These are phyloP conservation scores for Lodderomyces pseudojiufengensis DNA, from an alignment of 1,139 yeast genomes.

Conservation along the genomic window DNA sequence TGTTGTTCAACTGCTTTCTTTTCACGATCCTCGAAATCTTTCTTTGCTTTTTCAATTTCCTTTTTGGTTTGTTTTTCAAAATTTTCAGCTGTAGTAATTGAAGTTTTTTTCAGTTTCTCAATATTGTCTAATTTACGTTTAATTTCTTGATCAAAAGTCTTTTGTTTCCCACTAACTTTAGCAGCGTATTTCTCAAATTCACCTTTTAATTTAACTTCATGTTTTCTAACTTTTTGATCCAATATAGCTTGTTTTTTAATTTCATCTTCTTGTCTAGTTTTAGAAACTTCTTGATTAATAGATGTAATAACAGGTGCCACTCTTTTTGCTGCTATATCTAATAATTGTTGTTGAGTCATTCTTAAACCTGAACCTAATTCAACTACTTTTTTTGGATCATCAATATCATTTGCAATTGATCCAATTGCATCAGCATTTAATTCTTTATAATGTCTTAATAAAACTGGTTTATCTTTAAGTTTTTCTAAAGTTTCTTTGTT, in stretches of 20 bases:
- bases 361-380: conserved; percentile 54
- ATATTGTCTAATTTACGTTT: conserved; percentile 34
- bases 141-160: conserved; percentile 37
- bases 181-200: conserved; percentile 41
- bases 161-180: conserved; percentile 39
- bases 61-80: conserved; percentile 38
- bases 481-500: conserved; percentile 40
- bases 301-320: conserved; percentile 53
- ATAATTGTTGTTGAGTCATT: conserved; percentile 53
- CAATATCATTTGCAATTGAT: conserved; percentile 39
- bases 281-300: conserved; percentile 49
- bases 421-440: conserved; percentile 48
- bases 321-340: conserved; percentile 54
- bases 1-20: conserved; percentile 46
- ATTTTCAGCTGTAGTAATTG: conserved; percentile 30
- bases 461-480: conserved; percentile 46
- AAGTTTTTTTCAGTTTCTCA: conserved; percentile 26
- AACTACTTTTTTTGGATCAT: conserved; percentile 49
- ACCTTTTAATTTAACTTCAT: conserved; percentile 41
- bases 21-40: conserved; percentile 47
- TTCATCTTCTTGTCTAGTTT: conserved; percentile 46
- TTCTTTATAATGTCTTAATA: conserved; percentile 46
- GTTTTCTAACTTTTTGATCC: conserved; percentile 35
- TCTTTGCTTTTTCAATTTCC: conserved; percentile 45
- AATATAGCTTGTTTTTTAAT: conserved; percentile 41